These are phyloP conservation scores for Leishmania gerbilli DNA, from an alignment of 208 protist species.

Conservation along the genomic window DNA sequence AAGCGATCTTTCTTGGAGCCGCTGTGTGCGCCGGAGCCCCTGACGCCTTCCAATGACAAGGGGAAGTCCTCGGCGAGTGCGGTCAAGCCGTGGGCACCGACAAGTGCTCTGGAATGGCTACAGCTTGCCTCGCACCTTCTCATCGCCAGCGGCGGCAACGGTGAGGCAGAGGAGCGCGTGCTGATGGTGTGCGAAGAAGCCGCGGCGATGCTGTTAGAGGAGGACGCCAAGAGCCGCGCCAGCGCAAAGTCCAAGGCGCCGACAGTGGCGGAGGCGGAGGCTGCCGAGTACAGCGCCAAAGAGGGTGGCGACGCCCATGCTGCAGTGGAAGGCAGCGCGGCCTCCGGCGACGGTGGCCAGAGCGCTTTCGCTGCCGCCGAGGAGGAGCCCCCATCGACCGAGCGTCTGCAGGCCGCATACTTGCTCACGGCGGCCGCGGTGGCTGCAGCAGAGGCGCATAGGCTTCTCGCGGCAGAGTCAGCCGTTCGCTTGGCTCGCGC, in stretches of 20 bases:
- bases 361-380: not conserved
- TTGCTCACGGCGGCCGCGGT: slow-evolving; percentile 54
- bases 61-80: slow-evolving; percentile 8
- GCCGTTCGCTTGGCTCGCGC: slow-evolving; percentile 48
- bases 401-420: slow-evolving; percentile 57
- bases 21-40: not conserved
- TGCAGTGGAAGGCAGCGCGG: not conserved
- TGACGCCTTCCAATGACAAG: not conserved
- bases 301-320: slow-evolving; percentile 4
- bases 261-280: slow-evolving; percentile 19
- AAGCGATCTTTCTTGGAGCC: slow-evolving; percentile 32
- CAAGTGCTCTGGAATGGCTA: slow-evolving; percentile 39
- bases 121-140: slow-evolving; percentile 49
- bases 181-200: slow-evolving; percentile 58
- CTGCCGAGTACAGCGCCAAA: slow-evolving; percentile 5
- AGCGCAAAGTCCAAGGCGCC: slow-evolving; percentile 4
- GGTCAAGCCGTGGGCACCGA: slow-evolving; percentile 12
- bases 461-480: slow-evolving; percentile 25
- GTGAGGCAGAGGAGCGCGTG: slow-evolving; percentile 27
- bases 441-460: slow-evolving; percentile 33
- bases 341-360: not conserved
- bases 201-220: slow-evolving; percentile 51
- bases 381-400: slow-evolving; percentile 2
- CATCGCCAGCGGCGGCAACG: slow-evolving; percentile 16
- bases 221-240: slow-evolving; percentile 26